Conservation (phyloP, 176 grass and related monocot species). For the Phragmites australis region DNA sequence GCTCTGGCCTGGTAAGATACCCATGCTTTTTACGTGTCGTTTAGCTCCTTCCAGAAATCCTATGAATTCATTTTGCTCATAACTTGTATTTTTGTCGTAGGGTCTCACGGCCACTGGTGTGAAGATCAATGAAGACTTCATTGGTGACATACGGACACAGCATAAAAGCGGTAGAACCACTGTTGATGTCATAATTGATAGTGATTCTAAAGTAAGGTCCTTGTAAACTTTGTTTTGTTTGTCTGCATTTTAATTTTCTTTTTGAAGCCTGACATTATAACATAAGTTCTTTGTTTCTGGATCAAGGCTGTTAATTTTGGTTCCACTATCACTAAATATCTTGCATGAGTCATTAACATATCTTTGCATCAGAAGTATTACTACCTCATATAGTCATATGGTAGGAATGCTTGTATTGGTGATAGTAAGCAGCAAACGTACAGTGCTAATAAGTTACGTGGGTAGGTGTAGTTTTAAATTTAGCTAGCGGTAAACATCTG, state of each 20-base stretch:
- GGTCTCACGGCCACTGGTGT: slow-evolving; percentile 68
- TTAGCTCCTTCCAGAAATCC: not conserved
- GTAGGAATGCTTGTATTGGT: not conserved
- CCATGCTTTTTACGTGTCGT: not conserved
- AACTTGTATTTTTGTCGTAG: slow-evolving; percentile 39
- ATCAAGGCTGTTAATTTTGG: not conserved
- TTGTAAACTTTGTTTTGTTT: not conserved
- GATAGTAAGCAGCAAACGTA: not conserved
- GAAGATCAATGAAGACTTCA: slow-evolving; percentile 70
- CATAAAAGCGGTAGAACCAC: slow-evolving; percentile 67
- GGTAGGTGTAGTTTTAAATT: not conserved
- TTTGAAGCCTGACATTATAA: not conserved
- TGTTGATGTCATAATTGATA: slow-evolving; percentile 81
- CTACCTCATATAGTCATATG: not conserved
- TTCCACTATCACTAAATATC: not conserved
- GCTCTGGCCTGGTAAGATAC: slow-evolving; percentile 60
- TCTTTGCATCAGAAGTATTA: not conserved
- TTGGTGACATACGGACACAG: slow-evolving; percentile 71
- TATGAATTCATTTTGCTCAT: slow-evolving; percentile 2
- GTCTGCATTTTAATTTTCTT: not conserved
- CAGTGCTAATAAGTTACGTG: not conserved
- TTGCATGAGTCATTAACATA: not conserved
- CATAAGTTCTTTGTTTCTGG: not conserved
- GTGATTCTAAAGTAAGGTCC: slow-evolving; percentile 61
- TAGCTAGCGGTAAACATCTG: not conserved